These are phyloP conservation scores for Musa schizocarpa DNA, from an alignment of 176 grass and related monocot genomes.

Conservation along the genomic window DNA sequence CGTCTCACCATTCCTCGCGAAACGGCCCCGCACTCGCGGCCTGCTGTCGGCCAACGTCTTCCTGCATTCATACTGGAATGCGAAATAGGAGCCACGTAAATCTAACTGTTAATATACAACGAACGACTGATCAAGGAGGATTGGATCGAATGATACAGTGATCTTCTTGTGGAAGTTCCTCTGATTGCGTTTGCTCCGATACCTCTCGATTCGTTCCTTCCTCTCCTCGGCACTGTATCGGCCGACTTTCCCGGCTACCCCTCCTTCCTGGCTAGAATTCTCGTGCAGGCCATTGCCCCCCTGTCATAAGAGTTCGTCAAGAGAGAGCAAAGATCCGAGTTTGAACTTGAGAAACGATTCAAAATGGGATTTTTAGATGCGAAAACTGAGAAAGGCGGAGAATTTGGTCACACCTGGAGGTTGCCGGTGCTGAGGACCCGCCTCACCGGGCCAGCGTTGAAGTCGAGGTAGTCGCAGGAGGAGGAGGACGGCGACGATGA, in stretches of 20 bases:
- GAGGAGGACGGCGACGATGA: constrained; percentile 62
- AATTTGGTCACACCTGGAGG: constrained; percentile 59
- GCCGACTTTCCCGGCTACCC: constrained; percentile 18
- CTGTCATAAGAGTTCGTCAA: constrained; percentile 24
- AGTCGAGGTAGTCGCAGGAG: constrained; percentile 50
- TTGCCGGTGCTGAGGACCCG: constrained; percentile 85
- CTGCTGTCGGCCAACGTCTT: constrained; percentile 92
- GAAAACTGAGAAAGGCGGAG: neutral
- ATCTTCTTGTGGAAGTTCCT: constrained; percentile 98
- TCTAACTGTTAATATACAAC: neutral
- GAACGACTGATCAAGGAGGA: neutral
- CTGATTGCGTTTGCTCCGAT: constrained; percentile 69
- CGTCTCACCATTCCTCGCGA: constrained; percentile 51
- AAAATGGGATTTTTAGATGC: neutral
- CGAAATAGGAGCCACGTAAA: neutral
- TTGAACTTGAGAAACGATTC: neutral
- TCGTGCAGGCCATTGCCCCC: constrained; percentile 50
- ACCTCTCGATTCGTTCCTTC: constrained; percentile 70
- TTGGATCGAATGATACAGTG: constrained; percentile 28
- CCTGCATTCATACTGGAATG: constrained; percentile 76
- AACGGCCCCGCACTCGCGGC: constrained; percentile 75
- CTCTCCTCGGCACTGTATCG: constrained; percentile 75
- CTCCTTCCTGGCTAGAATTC: constrained; percentile 14
- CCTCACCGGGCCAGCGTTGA: constrained; percentile 49
- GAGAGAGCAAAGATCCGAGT: neutral